Conservation (phyloP, 495 filamentous ascomycete species). For the Daldinia childiae region DNA sequence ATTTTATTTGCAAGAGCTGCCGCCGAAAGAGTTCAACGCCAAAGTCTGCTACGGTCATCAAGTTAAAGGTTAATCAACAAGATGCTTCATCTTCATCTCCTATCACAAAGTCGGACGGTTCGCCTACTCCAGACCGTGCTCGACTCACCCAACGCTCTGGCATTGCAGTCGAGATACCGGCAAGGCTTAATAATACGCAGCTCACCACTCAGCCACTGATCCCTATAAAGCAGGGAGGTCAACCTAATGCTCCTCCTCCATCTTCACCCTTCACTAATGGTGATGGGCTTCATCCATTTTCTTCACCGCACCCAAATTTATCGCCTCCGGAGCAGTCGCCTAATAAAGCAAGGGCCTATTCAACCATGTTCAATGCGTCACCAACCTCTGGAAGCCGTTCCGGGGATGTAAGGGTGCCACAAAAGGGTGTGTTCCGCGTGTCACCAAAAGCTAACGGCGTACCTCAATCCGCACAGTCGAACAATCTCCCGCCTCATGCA, state of each 20-base stretch:
- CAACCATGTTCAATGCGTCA: conserved; percentile 49
- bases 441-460: conserved; percentile 41
- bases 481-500: conserved; percentile 37
- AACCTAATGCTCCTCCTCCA: conserved; percentile 29
- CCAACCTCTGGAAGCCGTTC: conserved; percentile 26
- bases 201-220: conserved; percentile 21
- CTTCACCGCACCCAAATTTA: conserved; percentile 55
- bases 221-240: conserved; percentile 42
- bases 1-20: conserved; percentile 86
- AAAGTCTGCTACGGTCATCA: conserved; percentile 62
- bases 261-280: conserved; percentile 43
- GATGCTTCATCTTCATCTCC: conserved; percentile 57
- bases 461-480: conserved; percentile 41
- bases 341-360: conserved; percentile 54
- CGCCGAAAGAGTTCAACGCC: conserved; percentile 66
- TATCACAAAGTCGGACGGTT: conserved; percentile 22
- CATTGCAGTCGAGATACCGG: conserved; percentile 32
- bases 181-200: conserved; percentile 16
- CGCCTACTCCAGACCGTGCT: conserved; percentile 23
- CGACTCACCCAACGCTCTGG: conserved; percentile 15
- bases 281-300: conserved; percentile 51
- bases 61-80: conserved; percentile 75
- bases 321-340: conserved; percentile 53
- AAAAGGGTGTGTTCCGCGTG: conserved; percentile 45
- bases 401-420: conserved; percentile 35